phyloP scores from a whole-genome alignment of 352 stramenopile genomes.

The Pythium sukuiense region DNA sequence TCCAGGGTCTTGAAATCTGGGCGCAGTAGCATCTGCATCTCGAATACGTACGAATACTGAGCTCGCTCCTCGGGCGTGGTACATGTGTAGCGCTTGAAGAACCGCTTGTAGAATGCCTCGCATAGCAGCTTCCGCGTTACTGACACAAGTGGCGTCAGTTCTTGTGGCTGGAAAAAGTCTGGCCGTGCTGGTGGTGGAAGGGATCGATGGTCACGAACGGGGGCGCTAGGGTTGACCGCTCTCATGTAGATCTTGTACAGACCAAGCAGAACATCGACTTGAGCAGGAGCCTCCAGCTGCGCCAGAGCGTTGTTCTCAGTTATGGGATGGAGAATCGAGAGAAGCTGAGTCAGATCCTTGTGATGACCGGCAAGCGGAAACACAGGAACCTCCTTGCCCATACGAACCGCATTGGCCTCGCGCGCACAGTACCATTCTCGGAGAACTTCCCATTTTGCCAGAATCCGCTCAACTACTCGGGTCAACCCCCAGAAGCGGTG shows the following conservation, averaged over 20 bases:
- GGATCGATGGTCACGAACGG: constrained; percentile 7
- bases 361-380: not conserved
- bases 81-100: constrained; percentile 9
- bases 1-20: constrained; percentile 18
- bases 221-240: not conserved
- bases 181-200: not conserved
- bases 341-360: not conserved
- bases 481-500: not conserved
- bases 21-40: constrained; percentile 12
- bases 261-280: constrained; percentile 1
- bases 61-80: not conserved
- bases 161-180: not conserved
- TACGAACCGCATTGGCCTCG: not conserved
- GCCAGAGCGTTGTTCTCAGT: not conserved
- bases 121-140: not conserved
- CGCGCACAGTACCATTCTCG: not conserved
- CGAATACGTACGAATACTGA: constrained; percentile 10
- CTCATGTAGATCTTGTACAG: constrained; percentile 9
- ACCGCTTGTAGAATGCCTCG: constrained; percentile 7
- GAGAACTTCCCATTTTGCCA: not conserved
- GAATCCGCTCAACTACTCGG: not conserved
- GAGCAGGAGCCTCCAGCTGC: not conserved
- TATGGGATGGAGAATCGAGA: not conserved
- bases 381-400: not conserved
- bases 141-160: not conserved